Evolutionary conservation across 2,329 filamentous ascomycete species (phyloP), one percentile per base, ranked within the genome.

Genomic region (Ophiosphaerella herpotricha): DNA sequence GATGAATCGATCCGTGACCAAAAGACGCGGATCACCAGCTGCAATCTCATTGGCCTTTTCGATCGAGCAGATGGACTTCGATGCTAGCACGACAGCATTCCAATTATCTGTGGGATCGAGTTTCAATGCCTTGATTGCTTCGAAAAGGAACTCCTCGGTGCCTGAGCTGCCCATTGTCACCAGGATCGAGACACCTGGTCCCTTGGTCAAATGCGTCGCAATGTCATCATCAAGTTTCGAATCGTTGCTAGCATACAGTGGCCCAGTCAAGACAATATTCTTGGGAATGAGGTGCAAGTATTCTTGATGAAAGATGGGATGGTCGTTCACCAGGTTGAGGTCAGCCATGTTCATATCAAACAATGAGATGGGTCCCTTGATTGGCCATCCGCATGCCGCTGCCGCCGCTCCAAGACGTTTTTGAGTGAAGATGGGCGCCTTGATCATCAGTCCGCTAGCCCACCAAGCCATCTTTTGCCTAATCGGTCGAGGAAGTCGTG

Each of bases 311-410:
- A 70, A 70, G 12, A 64, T 45, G 14, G 67, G 67, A 49, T 68
- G 66, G 32, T 70, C 67, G 45, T 70, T 70, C 34, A 70, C 67
- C 21, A 70, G 43, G 39, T 70, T 70, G 18, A 70, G 67, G 37
- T 70, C 66, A 2, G 67, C 67, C 66, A 68, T 68, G 40, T 68
- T 68, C 64, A 70, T 70, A 26, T 70, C 67, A 53, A 70, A 70
- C 11, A 70, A 58, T 1, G 63, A 67, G 29, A 70, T 68, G 1
- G 67, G 67, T 0, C 67, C 67, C 21, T 54, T 57, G 48, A 58
- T 49, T 8, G 61, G 64, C 67, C 66, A 70, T 4, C 67, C 67
- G 33, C 50, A 57, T 13, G 55, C 60, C 3, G 61, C 63, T 2
- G 66, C 66, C 1, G 67, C 67, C 11, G 64, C 66, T 21, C 67